Evolutionary conservation across 2,329 filamentous ascomycete species (phyloP).

Genomic region (Neophaeococcomyces mojaviensis): DNA sequence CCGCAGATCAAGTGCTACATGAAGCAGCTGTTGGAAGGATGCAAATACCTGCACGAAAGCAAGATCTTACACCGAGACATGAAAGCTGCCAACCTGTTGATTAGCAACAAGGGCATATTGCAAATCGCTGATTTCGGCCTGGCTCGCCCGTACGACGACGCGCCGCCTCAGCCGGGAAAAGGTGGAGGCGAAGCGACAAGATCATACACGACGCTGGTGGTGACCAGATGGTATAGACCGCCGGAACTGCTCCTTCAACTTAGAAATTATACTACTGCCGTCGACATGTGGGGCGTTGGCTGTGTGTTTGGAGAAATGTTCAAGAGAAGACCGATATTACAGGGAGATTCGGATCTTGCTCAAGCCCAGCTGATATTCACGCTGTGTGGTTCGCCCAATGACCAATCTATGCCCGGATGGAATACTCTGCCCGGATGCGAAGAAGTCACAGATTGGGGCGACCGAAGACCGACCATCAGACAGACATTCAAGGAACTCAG

Average conservation of each 20-base stretch:
- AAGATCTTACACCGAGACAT: constrained; percentile 93
- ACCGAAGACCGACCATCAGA: constrained; percentile 57
- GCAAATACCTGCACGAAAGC: constrained; percentile 82
- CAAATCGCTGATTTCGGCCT: constrained; percentile 98
- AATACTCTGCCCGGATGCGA: constrained; percentile 73
- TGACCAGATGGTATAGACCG: constrained; percentile 94
- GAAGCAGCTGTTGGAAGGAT: constrained; percentile 81
- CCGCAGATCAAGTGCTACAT: constrained; percentile 98
- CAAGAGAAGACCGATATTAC: constrained; percentile 81
- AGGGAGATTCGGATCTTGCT: constrained; percentile 79
- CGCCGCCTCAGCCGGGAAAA: constrained; percentile 64
- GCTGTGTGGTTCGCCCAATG: constrained; percentile 79
- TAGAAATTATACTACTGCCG: constrained; percentile 88
- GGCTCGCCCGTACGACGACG: constrained; percentile 85
- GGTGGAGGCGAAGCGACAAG: constrained; percentile 77
- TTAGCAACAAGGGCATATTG: constrained; percentile 85
- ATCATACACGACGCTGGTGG: constrained; percentile 94
- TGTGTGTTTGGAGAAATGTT: constrained; percentile 99
- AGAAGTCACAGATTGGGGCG: constrained; percentile 56
- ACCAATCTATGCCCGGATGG: constrained; percentile 91
- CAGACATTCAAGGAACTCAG: constrained; percentile 69
- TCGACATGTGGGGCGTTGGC: constrained; percentile 98
- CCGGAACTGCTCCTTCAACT: constrained; percentile 86
- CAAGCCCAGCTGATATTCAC: constrained; percentile 93
- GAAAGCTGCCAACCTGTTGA: constrained; percentile 96